Percentiles rank a stretch among this genome's conserved stretches.
phyloP scores from a whole-genome alignment of 805 yeast species.

The Starmerella scarabaei region DNA sequence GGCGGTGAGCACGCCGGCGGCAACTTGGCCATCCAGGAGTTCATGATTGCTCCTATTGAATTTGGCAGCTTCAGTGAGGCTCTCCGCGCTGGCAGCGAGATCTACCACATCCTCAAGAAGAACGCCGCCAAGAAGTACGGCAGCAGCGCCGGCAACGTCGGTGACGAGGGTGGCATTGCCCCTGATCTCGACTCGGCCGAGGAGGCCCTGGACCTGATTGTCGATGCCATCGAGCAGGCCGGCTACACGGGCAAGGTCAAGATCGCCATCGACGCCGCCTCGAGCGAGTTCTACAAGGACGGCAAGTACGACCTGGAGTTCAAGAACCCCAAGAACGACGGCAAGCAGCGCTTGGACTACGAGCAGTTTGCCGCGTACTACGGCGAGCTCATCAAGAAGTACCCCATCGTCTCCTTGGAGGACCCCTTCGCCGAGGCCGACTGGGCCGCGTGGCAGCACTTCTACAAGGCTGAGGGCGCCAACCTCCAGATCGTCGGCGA shows the following conservation, averaged over 20 bases:
- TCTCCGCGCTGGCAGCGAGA: slow-evolving; percentile 93
- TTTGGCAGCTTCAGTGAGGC: slow-evolving; percentile 90
- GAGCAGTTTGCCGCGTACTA: slow-evolving; percentile 75
- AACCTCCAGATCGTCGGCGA: slow-evolving; percentile 91
- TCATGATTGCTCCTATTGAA: slow-evolving; percentile 95
- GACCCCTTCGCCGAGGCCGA: slow-evolving; percentile 99
- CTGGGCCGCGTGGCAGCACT: slow-evolving; percentile 96
- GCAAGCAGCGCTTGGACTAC: slow-evolving; percentile 83
- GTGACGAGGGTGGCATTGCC: slow-evolving; percentile 99
- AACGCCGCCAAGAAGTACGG: slow-evolving; percentile 93
- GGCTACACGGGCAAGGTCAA: slow-evolving; percentile 89
- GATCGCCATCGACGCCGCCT: slow-evolving; percentile 93
- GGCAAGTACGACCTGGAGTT: slow-evolving; percentile 96
- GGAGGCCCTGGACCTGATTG: slow-evolving; percentile 93
- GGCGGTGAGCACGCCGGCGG: slow-evolving; percentile 99
- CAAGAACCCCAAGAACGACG: slow-evolving; percentile 91
- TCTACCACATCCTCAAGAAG: slow-evolving; percentile 90
- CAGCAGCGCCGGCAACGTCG: slow-evolving; percentile 97
- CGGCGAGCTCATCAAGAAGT: slow-evolving; percentile 63
- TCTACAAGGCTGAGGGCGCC: slow-evolving; percentile 38
- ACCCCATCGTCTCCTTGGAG: slow-evolving; percentile 97
- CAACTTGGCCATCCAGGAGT: slow-evolving; percentile 96
- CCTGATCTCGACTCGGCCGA: slow-evolving; percentile 90
- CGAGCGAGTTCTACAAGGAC: slow-evolving; percentile 94
- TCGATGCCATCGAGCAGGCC: slow-evolving; percentile 77